These are phyloP conservation scores for Suillus luteus DNA, from an alignment of 768 basidiomycete genomes.

Conservation along the genomic window DNA sequence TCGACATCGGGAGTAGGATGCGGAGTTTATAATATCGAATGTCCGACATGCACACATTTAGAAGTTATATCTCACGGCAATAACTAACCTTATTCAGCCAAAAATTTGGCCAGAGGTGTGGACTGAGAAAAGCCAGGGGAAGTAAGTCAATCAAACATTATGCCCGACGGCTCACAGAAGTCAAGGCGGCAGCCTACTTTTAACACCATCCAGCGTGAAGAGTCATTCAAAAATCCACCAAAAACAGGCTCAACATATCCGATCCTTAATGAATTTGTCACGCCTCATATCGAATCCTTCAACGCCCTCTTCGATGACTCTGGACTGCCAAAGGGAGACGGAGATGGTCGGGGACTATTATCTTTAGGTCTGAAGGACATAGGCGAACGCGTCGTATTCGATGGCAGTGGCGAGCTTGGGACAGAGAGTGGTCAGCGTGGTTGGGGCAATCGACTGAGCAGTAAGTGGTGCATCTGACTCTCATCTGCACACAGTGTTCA, in stretches of 20 bases:
- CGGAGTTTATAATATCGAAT: constrained; percentile 21
- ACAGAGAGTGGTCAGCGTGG: constrained; percentile 53
- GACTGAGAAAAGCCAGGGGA: neutral
- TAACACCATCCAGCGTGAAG: constrained; percentile 79
- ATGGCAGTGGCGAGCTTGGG: constrained; percentile 60
- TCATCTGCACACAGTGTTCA: constrained; percentile 13
- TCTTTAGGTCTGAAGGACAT: constrained; percentile 81
- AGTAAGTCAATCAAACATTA: constrained; percentile 26
- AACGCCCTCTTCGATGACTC: constrained; percentile 95
- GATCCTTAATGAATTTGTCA: constrained; percentile 89
- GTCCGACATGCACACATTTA: constrained; percentile 27
- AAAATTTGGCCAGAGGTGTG: constrained; percentile 17
- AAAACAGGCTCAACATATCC: constrained; percentile 67
- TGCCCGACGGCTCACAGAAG: constrained; percentile 52
- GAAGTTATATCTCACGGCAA: constrained; percentile 28
- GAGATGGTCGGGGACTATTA: constrained; percentile 78
- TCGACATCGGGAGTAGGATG: constrained; percentile 18
- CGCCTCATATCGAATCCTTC: constrained; percentile 94
- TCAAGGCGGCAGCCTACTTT: constrained; percentile 59
- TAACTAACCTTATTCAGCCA: constrained; percentile 2
- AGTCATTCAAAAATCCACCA: constrained; percentile 75
- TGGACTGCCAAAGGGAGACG: constrained; percentile 71
- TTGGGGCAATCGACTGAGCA: constrained; percentile 84
- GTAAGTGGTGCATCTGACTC: constrained; percentile 49
- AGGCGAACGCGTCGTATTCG: constrained; percentile 90